Percentiles rank a stretch among this genome's conserved stretches.
Conservation (phyloP, 371 early-diverging fungal genomes). For the Mucor irregularis region DNA sequence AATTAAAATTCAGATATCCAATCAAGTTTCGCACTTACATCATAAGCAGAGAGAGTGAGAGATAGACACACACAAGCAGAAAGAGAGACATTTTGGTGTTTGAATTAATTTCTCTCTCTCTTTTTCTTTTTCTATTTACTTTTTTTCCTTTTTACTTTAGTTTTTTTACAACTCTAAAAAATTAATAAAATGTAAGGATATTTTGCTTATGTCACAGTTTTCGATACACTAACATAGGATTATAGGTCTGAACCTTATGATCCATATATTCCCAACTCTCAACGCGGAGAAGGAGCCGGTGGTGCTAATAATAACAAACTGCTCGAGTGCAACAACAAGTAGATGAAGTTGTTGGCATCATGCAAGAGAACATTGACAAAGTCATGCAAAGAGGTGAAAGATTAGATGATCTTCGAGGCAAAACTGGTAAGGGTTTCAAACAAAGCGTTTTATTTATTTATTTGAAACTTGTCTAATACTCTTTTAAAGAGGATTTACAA, state of each 20-base stretch:
- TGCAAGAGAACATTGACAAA: slow-evolving; percentile 94
- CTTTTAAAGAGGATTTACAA: slow-evolving; percentile 71
- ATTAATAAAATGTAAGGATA: slow-evolving; percentile 7
- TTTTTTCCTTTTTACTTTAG: not conserved
- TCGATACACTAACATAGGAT: not conserved
- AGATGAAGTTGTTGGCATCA: slow-evolving; percentile 92
- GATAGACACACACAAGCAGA: slow-evolving; percentile 2
- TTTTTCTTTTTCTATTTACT: not conserved
- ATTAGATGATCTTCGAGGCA: slow-evolving; percentile 79
- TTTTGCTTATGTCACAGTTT: too few species aligned
- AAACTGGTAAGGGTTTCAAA: slow-evolving; percentile 70
- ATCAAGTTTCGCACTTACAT: too few species aligned
- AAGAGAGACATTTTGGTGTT: not conserved
- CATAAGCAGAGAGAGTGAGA: not conserved
- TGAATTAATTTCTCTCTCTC: not conserved
- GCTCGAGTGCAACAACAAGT: slow-evolving; percentile 77
- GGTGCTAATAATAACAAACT: slow-evolving; percentile 51
- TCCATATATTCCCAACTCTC: slow-evolving; percentile 36
- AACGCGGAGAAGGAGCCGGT: slow-evolving; percentile 63
- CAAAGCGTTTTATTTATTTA: not conserved
- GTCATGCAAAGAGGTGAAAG: slow-evolving; percentile 91
- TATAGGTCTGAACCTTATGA: slow-evolving; percentile 43
- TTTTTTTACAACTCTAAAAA: not conserved
- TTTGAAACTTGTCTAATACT: not conserved
- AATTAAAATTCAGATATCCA: too few species aligned